Conservation (phyloP, 345 rosid genomes). For the Lumnitzera littorea region DNA sequence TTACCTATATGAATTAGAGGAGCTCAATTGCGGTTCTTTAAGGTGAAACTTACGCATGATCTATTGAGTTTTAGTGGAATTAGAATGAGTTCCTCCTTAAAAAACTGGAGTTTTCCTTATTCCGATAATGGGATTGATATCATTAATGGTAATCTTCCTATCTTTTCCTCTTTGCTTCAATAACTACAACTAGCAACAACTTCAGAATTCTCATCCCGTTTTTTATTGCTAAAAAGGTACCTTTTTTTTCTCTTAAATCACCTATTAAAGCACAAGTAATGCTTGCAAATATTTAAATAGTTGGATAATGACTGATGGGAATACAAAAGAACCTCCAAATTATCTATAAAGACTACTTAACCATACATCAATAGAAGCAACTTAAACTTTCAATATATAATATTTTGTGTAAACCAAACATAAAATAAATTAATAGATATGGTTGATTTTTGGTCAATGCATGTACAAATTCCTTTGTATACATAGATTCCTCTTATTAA, state of each 20-base stretch:
- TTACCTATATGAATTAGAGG: slow-evolving; percentile 20
- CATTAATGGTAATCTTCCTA: slow-evolving; percentile 6
- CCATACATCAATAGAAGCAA: too few relatives aligned
- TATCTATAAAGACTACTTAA: too few relatives aligned
- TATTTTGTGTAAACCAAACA: too few relatives aligned
- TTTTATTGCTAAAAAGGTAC: slow-evolving; percentile 56
- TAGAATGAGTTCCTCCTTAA: slow-evolving; percentile 24
- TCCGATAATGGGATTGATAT: too few relatives aligned
- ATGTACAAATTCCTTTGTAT: too few relatives aligned
- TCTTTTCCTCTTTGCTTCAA: slow-evolving; percentile 52
- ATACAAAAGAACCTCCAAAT: too few relatives aligned
- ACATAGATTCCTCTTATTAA: too few relatives aligned
- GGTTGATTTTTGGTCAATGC: too few relatives aligned
- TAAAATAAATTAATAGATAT: too few relatives aligned
- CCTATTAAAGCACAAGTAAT: slow-evolving; percentile 24
- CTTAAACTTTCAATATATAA: too few relatives aligned
- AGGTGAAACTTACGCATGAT: slow-evolving; percentile 57
- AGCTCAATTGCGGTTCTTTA: slow-evolving; percentile 8
- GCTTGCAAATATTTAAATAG: neutral
- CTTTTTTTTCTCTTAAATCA: slow-evolving; percentile 46
- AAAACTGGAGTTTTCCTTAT: slow-evolving; percentile 36
- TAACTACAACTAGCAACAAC: slow-evolving; percentile 41
- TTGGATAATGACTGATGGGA: too few relatives aligned
- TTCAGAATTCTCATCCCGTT: slow-evolving; percentile 11
- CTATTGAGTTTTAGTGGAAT: slow-evolving; percentile 38